Conservation (phyloP, 371 early-diverging fungal genomes). For the Nosema granulosis region DNA sequence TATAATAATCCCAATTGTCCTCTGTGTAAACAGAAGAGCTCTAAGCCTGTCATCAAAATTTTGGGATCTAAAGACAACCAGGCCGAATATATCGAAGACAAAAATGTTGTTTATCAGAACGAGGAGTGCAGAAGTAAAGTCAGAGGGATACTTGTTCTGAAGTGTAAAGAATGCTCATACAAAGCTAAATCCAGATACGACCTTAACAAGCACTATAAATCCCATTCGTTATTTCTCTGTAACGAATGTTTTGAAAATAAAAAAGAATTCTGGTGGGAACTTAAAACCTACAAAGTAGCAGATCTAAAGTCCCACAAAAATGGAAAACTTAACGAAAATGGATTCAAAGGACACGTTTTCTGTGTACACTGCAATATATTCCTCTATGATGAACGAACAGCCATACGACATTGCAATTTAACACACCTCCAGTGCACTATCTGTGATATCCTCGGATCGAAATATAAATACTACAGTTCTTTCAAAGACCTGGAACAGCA, state of each 20-base stretch:
- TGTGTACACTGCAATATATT: constrained; percentile 63
- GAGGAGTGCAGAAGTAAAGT: constrained; percentile 38
- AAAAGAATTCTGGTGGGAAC: constrained; percentile 62
- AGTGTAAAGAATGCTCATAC: constrained; percentile 55
- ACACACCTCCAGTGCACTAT: constrained; percentile 61
- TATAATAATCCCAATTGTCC: constrained; percentile 48
- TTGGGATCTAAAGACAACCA: not conserved
- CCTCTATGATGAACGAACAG: constrained; percentile 57
- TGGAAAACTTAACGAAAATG: constrained; percentile 50
- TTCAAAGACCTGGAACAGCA: constrained; percentile 63
- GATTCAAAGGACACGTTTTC: constrained; percentile 61
- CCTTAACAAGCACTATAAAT: constrained; percentile 57
- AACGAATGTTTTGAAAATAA: constrained; percentile 55
- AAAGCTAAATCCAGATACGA: constrained; percentile 40
- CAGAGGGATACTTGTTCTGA: constrained; percentile 36
- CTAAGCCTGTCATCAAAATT: constrained; percentile 1
- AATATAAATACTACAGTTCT: constrained; percentile 60
- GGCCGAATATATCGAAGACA: not conserved
- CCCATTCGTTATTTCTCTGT: constrained; percentile 58
- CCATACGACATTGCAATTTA: constrained; percentile 60
- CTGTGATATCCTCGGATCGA: constrained; percentile 62
- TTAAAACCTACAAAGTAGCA: constrained; percentile 42
- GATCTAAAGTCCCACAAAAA: constrained; percentile 55
- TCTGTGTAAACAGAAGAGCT: constrained; percentile 37
- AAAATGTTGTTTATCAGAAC: constrained; percentile 20